These are phyloP conservation scores for Clarireedia monteithiana DNA, from an alignment of 2,329 filamentous ascomycete species.

Conservation along the genomic window DNA sequence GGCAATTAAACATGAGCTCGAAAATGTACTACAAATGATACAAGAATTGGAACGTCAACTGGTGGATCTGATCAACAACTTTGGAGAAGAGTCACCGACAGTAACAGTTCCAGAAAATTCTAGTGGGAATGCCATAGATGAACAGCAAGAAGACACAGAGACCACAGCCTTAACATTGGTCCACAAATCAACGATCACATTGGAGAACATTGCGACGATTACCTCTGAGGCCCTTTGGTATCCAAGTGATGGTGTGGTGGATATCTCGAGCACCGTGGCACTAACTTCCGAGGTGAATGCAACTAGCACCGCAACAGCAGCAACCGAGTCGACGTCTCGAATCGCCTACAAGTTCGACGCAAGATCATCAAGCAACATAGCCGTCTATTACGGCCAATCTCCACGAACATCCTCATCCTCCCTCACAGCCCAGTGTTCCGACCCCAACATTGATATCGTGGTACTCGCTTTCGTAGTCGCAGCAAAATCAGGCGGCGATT, in stretches of 20 bases:
- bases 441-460: slow-evolving; percentile 31
- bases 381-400: slow-evolving; percentile 30
- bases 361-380: slow-evolving; percentile 23
- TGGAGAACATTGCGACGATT: neutral
- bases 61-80: neutral
- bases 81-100: neutral
- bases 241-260: neutral
- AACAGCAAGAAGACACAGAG: neutral
- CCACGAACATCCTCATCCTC: slow-evolving; percentile 21
- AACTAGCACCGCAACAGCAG: neutral
- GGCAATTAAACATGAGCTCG: neutral
- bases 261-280: too few species aligned
- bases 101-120: neutral
- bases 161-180: neutral
- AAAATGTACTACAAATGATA: neutral
- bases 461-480: slow-evolving; percentile 25
- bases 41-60: neutral
- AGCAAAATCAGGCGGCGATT: slow-evolving; percentile 8
- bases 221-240: neutral
- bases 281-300: neutral
- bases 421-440: slow-evolving; percentile 27
- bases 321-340: neutral
- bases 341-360: slow-evolving; percentile 24
- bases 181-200: neutral
- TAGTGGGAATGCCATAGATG: neutral